These are phyloP conservation scores for grape (Vitis vinifera) DNA, from an alignment of 164 flowering plant species.

Conservation along the genomic window ASM3070453v1 NC_081815.1:3208001-3208500, in stretches of 20 bases:
- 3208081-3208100: slow-evolving; percentile 92
- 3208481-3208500: slow-evolving; percentile 12
- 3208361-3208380: neutral
- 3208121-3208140: slow-evolving; percentile 65
- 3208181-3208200: slow-evolving; percentile 60
- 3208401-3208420: neutral
- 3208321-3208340: no score
- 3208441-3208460: neutral
- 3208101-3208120: slow-evolving; percentile 86
- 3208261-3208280: slow-evolving; percentile 19
- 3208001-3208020: no score
- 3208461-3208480: slow-evolving; percentile 22
- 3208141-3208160: slow-evolving; percentile 71
- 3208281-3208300: neutral
- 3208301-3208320: neutral
- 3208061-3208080: slow-evolving; percentile 95
- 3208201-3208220: slow-evolving; percentile 81
- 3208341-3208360: no score
- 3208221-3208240: slow-evolving; percentile 79
- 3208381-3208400: neutral
- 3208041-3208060: slow-evolving; percentile 17
- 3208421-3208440: slow-evolving; percentile 12
- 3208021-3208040: neutral
- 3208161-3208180: slow-evolving; percentile 77
- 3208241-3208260: slow-evolving; percentile 51